These are phyloP conservation scores for Aspergillus glaucus DNA, from an alignment of 2,329 filamentous ascomycete species.

Conservation along the genomic window DNA sequence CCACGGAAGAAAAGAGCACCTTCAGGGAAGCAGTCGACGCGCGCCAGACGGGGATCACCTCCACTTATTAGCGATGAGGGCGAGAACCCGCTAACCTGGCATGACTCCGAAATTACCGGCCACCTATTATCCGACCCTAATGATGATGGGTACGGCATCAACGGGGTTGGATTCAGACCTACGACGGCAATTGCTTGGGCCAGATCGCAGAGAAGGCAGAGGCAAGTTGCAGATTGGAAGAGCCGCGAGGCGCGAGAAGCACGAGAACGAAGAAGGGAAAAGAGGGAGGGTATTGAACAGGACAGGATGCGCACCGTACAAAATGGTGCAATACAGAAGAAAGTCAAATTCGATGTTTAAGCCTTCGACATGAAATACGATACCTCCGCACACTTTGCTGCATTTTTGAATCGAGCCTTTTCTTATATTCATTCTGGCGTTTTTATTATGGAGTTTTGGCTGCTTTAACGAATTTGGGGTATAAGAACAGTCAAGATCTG, in stretches of 20 bases:
- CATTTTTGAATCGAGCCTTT: background rate
- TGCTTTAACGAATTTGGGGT: slow-evolving; percentile 1
- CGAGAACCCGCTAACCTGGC: slow-evolving; percentile 45
- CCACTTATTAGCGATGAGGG: slow-evolving; percentile 20
- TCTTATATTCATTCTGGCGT: background rate
- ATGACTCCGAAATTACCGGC: slow-evolving; percentile 57
- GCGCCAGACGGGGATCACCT: slow-evolving; percentile 27
- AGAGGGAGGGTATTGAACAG: slow-evolving; percentile 32
- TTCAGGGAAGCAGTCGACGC: slow-evolving; percentile 16
- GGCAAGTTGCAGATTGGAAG: slow-evolving; percentile 56
- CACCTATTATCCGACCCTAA: slow-evolving; percentile 51
- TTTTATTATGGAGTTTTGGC: background rate
- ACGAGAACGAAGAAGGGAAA: slow-evolving; percentile 50
- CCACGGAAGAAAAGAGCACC: slow-evolving; percentile 19
- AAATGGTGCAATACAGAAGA: slow-evolving; percentile 29
- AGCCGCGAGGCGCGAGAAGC: slow-evolving; percentile 54
- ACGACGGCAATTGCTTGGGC: slow-evolving; percentile 54
- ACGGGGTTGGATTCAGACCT: slow-evolving; percentile 58
- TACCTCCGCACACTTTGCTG: slow-evolving; percentile 2
- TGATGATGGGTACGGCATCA: slow-evolving; percentile 59
- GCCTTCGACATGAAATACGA: background rate
- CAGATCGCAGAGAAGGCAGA: slow-evolving; percentile 50
- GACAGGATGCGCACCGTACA: slow-evolving; percentile 23
- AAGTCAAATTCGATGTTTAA: slow-evolving; percentile 36
- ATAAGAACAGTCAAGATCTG: slow-evolving; percentile 8